phyloP scores from a whole-genome alignment of 345 rosid genomes.

The Brassica napus region Da-Ae NC_063441.1:19907001-19907500 shows the following conservation, averaged over 20 bases:
- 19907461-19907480: slow-evolving; percentile 54
- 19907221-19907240: slow-evolving; percentile 21
- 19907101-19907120: background rate
- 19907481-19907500: slow-evolving; percentile 67
- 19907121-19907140: slow-evolving; percentile 1
- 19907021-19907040: slow-evolving; percentile 7
- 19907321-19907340: slow-evolving; percentile 79
- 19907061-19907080: slow-evolving; percentile 2
- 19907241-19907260: slow-evolving; percentile 10
- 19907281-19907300: slow-evolving; percentile 55
- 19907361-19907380: slow-evolving; percentile 89
- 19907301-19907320: slow-evolving; percentile 94
- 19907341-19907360: slow-evolving; percentile 70
- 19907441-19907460: slow-evolving; percentile 42
- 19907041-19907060: background rate
- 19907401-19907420: background rate
- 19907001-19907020: background rate
- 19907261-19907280: slow-evolving; percentile 26
- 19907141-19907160: background rate
- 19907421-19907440: slow-evolving; percentile 17
- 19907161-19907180: background rate
- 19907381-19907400: slow-evolving; percentile 57
- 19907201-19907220: background rate
- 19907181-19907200: background rate
- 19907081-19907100: background rate